Evolutionary conservation across 768 basidiomycete species (phyloP), one percentile per base, ranked within the genome.

Genomic region (Gloeostereum incarnatum): DNA sequence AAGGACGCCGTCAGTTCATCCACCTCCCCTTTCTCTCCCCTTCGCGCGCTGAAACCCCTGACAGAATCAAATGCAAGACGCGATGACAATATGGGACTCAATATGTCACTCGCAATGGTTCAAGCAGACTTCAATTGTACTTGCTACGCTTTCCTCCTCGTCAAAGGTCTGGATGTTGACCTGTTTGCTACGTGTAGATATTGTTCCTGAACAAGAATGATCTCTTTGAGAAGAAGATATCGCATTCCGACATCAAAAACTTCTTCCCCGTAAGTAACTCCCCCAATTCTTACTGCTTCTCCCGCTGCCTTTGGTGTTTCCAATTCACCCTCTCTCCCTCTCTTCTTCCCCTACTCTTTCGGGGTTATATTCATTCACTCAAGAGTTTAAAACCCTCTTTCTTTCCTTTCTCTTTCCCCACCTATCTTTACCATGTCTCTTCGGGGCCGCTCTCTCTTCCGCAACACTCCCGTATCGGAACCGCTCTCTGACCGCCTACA

Each of bases 51-150:
- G 23, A 11, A 19, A 0, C 21, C 33, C n/a, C 18, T 24, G 21
- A 5, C 51, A 92, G 84, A 97, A 97, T 54, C 92, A 94, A 79
- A 94, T 97, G 91, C 87, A 93, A 65, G 92, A 97, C 46, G 89
- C 92, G 1, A 85, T 97, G 80, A 89, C 89, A n/a, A 89, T 97
- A 35, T 97, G 92, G 83, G 92, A 97, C 49, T 91, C 90, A 29
- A 93, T 97, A 71, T 93, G 90, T 61, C 90, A 96, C 57, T 93
- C 90, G 7, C 90, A 93, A 47, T 96, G 91, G 91, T 96, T 96
- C 64, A 86, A 87, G 60, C 76, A 84, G 46, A 93, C 91, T 0
- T 91, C 89, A 7, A 89, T 96, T 39, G 91, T 91, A 46, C 8
- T 9, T 8, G 8, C 9, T 3, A 11, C 32, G 9, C 17, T 33